Evolutionary conservation across 192 early-diverging fungal genomes (phyloP).

Genomic region (Backusella sp.): DNA sequence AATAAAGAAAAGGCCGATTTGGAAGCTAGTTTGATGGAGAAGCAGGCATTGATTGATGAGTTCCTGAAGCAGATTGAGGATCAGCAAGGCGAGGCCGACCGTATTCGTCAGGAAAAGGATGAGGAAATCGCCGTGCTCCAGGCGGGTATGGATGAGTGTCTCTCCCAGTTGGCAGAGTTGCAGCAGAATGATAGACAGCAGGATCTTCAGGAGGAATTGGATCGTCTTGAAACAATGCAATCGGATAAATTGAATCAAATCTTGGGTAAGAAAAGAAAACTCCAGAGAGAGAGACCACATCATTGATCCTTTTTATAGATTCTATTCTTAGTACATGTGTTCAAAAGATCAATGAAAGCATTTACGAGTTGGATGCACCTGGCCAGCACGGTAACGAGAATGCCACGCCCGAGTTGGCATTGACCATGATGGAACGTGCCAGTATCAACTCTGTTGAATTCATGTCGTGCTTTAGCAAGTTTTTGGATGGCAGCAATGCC

Average conservation of each 20-base stretch:
- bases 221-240: slow-evolving; percentile 63
- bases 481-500: slow-evolving; percentile 38
- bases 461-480: slow-evolving; percentile 42
- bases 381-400: slow-evolving; percentile 83
- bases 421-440: slow-evolving; percentile 89
- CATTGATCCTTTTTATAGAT: slow-evolving; percentile 48
- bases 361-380: slow-evolving; percentile 83
- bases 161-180: slow-evolving; percentile 69
- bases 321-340: slow-evolving; percentile 86
- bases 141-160: slow-evolving; percentile 80
- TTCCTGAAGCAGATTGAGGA: slow-evolving; percentile 36
- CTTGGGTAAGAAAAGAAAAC: slow-evolving; percentile 42
- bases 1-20: slow-evolving; percentile 83
- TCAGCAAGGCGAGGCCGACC: slow-evolving; percentile 38
- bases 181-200: slow-evolving; percentile 54
- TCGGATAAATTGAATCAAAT: slow-evolving; percentile 69
- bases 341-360: slow-evolving; percentile 84
- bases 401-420: slow-evolving; percentile 86
- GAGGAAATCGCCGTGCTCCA: slow-evolving; percentile 79
- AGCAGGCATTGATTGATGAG: slow-evolving; percentile 44
- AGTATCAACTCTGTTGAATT: slow-evolving; percentile 67
- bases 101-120: slow-evolving; percentile 59
- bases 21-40: slow-evolving; percentile 55
- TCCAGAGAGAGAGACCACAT: neutral
- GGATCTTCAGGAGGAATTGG: slow-evolving; percentile 63